A percentile compares a stretch with the other conserved stretches of the same genome.
Evolutionary conservation across 1,284 basidiomycete species (phyloP).

Genomic region (Inonotus hispidus): DNA sequence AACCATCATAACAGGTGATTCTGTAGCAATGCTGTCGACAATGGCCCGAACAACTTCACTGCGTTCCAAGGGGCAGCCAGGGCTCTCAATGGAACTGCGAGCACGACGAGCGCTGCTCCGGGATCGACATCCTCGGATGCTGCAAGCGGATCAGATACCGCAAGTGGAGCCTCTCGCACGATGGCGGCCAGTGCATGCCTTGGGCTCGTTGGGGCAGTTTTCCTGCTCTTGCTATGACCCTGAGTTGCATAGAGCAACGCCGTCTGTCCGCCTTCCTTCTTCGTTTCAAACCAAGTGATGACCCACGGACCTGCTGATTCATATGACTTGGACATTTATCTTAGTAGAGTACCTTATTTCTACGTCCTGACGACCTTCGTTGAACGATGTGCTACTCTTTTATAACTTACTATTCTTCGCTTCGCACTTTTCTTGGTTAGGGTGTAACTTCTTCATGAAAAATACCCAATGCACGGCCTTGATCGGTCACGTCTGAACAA

Average conservation of each 20-base stretch:
- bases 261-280: background rate
- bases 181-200: slow-evolving; percentile 3
- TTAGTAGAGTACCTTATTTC: background rate
- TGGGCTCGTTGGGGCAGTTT: slow-evolving; percentile 11
- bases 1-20: background rate
- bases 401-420: slow-evolving; percentile 3
- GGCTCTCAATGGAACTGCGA: slow-evolving; percentile 31
- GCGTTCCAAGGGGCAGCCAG: slow-evolving; percentile 36
- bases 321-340: slow-evolving; percentile 11
- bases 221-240: slow-evolving; percentile 15
- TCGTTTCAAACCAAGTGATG: background rate
- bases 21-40: slow-evolving; percentile 32
- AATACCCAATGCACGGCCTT: slow-evolving; percentile 14
- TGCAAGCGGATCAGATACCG: background rate
- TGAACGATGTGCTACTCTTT: slow-evolving; percentile 15
- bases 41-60: slow-evolving; percentile 35
- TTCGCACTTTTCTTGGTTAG: slow-evolving; percentile 13
- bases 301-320: slow-evolving; percentile 3
- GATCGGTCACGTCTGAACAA: background rate
- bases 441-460: slow-evolving; percentile 8
- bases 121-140: background rate
- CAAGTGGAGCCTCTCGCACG: slow-evolving; percentile 14
- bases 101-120: background rate
- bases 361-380: slow-evolving; percentile 14
- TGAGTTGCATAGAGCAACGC: background rate